Conservation (phyloP, 2,329 filamentous ascomycete genomes). For the Byssochlamys sp. region DNA sequence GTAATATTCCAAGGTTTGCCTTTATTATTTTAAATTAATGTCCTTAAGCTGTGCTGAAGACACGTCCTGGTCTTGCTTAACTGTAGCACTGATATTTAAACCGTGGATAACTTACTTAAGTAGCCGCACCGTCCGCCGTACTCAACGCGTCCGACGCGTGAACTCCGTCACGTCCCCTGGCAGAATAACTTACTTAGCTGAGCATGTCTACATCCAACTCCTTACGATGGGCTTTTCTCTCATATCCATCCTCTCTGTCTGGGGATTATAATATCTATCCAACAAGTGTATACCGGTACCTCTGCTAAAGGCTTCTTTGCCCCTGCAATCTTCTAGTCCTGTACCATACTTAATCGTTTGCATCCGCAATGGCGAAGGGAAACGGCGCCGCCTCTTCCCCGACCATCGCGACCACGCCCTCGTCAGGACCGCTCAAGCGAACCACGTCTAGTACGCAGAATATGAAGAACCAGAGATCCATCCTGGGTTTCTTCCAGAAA, state of each 20-base stretch:
- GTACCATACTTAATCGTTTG: no score
- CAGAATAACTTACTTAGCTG: conserved; percentile 8
- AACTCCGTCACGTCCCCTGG: conserved; percentile 16
- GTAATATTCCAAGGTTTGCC: no score
- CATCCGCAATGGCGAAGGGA: conserved; percentile 29
- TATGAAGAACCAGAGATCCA: conserved; percentile 58
- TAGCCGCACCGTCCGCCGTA: conserved; percentile 1
- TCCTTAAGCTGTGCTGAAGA: no score
- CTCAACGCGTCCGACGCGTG: conserved; percentile 32
- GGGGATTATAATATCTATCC: background rate
- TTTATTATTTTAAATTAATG: no score
- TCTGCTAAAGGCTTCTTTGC: background rate
- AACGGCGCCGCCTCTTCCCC: conserved; percentile 25
- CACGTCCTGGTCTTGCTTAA: no score
- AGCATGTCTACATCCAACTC: conserved; percentile 16
- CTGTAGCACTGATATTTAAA: no score
- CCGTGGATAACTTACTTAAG: no score
- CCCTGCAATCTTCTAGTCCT: background rate
- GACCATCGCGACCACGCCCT: conserved; percentile 25
- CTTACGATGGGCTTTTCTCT: background rate
- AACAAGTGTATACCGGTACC: background rate
- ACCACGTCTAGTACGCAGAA: conserved; percentile 33
- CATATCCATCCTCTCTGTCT: background rate
- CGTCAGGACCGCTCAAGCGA: conserved; percentile 29
- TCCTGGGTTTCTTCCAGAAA: conserved; percentile 69